Evolutionary conservation across 345 rosid genomes (phyloP), one percentile per base, ranked within the genome.

Genomic region (Dovyalis caffra): DNA sequence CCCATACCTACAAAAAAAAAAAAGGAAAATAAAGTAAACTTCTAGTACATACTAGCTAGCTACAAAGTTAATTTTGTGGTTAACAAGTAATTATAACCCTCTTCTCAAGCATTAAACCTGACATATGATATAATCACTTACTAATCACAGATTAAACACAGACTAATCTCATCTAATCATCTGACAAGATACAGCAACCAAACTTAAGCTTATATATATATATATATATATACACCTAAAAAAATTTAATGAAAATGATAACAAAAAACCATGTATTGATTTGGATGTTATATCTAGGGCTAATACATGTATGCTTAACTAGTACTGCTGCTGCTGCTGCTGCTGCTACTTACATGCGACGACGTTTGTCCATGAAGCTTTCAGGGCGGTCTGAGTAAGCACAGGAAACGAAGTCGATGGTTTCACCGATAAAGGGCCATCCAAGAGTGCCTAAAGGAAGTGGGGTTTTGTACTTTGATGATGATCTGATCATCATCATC

Each of bases 301-400:
- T 32, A 31, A 29, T 29, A 45, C 35, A 28, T 26, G 23, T 32
- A 51, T 3, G 15, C 47, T 43, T 40, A 2, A 12, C 47, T 43
- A 3, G 16, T 10, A 9, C 11, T 10, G 14, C 12, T 43, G 15
- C 47, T 10, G 2, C 11, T 10, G 14, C 12, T 40, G 14, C 3
- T 0, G 14, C 12, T 34, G 0, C 37, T 53, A 83, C 85, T 78
- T 86, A 93, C 97, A 76, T 23, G 79, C 69, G 83, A 66, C 97
- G 89, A 53, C 98, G 99, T 73, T 88, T 87, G 76, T 93, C 87
- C 90, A 95, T 83, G 91, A 95, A 95, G 78, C 83, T 83, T 79
- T 95, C 98, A 0, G 99, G 99, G 64, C 83, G 88, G 87, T 93
- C 94, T 0, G 98, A 85, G 84, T 86, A 91, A 65, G 97, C 98